A percentile compares a stretch with the other conserved stretches of the same genome.
Conservation (phyloP, 2,329 filamentous ascomycete species). For the Pseudonectria buxi region DNA sequence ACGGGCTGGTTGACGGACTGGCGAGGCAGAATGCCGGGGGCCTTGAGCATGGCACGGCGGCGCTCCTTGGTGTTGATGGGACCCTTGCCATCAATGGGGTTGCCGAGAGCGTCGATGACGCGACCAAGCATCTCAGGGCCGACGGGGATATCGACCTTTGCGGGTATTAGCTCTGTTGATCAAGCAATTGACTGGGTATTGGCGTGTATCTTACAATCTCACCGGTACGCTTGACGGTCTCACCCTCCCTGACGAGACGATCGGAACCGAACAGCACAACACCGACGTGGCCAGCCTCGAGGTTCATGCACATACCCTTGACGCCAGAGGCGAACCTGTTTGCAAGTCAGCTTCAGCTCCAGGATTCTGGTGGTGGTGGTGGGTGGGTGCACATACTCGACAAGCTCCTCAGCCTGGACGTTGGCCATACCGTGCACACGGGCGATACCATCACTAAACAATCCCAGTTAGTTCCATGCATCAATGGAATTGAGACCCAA, state of each 20-base stretch:
- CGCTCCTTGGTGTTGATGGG: conserved; percentile 87
- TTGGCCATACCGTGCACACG: conserved; percentile 99
- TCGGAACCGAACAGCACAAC: conserved; percentile 99
- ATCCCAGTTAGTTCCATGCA: conserved; percentile 25
- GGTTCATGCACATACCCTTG: conserved; percentile 99
- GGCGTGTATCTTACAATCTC: conserved; percentile 71
- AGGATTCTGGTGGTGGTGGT: conserved; percentile 3
- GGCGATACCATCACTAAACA: conserved; percentile 94
- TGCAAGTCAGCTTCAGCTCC: conserved; percentile 13
- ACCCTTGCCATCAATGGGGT: conserved; percentile 99
- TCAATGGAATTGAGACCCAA: conserved; percentile 9
- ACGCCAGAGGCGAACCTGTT: conserved; percentile 94
- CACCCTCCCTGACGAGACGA: conserved; percentile 98
- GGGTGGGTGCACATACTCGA: conserved; percentile 68
- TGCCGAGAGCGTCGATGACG: conserved; percentile 97
- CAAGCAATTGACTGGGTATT: neutral
- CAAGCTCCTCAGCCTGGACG: conserved; percentile 99
- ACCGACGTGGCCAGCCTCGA: conserved; percentile 99
- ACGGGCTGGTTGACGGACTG: conserved; percentile 97
- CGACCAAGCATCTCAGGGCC: conserved; percentile 88
- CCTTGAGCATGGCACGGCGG: conserved; percentile 97
- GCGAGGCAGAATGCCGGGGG: conserved; percentile 95
- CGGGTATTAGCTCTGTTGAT: conserved; percentile 17
- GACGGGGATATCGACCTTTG: conserved; percentile 93
- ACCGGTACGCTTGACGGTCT: conserved; percentile 99